Evolutionary conservation across 495 filamentous ascomycete genomes (phyloP).

Genomic region (Aspergillus incahuasiensis): DNA sequence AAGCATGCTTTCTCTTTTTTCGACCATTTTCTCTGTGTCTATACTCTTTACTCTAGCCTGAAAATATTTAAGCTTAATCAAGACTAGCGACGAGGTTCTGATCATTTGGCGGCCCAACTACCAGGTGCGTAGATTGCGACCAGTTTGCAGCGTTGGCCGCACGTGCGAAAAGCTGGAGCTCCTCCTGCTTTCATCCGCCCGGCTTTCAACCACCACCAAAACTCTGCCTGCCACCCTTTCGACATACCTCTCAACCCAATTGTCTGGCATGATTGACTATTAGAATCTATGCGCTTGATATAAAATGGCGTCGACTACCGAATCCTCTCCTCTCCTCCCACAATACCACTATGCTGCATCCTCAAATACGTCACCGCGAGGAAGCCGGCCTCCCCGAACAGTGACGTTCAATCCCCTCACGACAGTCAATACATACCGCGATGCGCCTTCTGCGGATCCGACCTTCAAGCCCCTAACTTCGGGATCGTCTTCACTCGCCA

Average conservation of each 20-base stretch:
- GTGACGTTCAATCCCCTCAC: constrained; percentile 69
- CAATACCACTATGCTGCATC: constrained; percentile 31
- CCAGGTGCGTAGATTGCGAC: neutral
- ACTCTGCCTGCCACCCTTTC: neutral
- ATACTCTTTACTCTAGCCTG: neutral
- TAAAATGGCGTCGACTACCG: constrained; percentile 39
- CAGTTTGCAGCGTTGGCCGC: neutral
- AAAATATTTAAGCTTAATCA: neutral
- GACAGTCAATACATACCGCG: constrained; percentile 53
- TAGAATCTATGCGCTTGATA: neutral
- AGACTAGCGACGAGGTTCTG: neutral
- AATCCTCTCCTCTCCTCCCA: constrained; percentile 46
- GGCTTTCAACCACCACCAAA: neutral
- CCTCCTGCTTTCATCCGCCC: neutral
- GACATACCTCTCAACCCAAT: neutral
- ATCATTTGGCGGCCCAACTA: neutral
- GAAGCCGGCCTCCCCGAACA: constrained; percentile 46
- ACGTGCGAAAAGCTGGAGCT: constrained; percentile 6
- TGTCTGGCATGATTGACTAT: constrained; percentile 6
- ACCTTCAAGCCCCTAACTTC: constrained; percentile 41
- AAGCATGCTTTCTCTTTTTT: constrained; percentile 11
- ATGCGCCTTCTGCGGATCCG: constrained; percentile 39
- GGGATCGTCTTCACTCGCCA: constrained; percentile 34
- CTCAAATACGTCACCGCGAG: constrained; percentile 38
- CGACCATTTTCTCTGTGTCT: neutral